A percentile compares a stretch with the other conserved stretches of the same genome.
These are phyloP conservation scores for Mycena chlorophos DNA, from an alignment of 768 basidiomycete species.

Conservation along the genomic window DNA sequence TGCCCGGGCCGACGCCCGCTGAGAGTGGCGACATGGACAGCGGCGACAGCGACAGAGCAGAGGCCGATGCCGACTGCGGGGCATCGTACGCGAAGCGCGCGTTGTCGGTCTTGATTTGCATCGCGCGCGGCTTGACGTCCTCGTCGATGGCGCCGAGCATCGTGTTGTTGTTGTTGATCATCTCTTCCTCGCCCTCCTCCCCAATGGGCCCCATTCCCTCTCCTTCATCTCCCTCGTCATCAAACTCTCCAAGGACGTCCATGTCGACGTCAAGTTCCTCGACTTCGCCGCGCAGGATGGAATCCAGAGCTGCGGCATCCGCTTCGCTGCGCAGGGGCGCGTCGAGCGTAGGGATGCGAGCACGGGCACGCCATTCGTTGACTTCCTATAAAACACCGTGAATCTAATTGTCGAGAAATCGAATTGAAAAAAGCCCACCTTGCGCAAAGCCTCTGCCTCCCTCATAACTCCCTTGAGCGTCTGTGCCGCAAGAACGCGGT, in stretches of 20 bases:
- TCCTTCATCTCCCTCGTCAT: background rate
- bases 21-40: background rate
- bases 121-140: background rate
- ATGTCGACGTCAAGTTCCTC: slow-evolving; percentile 14
- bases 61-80: background rate
- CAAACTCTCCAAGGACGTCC: background rate
- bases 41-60: slow-evolving; percentile 1
- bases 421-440: slow-evolving; percentile 2
- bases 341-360: slow-evolving; percentile 11
- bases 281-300: slow-evolving; percentile 15
- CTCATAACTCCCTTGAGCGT: slow-evolving; percentile 1
- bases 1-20: background rate
- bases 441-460: slow-evolving; percentile 11
- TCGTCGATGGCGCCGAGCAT: no score
- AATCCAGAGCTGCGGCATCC: background rate
- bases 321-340: slow-evolving; percentile 12
- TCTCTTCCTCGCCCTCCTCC: background rate
- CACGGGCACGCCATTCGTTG: slow-evolving; percentile 20
- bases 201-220: no score
- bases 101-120: background rate
- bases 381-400: slow-evolving; percentile 16
- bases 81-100: slow-evolving; percentile 11
- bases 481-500: slow-evolving; percentile 57
- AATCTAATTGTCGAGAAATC: background rate
- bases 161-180: background rate